A percentile compares a stretch with the other conserved stretches of the same genome.
Evolutionary conservation across 768 basidiomycete species (phyloP).

Genomic region (Pleurotus citrinopileatus): DNA sequence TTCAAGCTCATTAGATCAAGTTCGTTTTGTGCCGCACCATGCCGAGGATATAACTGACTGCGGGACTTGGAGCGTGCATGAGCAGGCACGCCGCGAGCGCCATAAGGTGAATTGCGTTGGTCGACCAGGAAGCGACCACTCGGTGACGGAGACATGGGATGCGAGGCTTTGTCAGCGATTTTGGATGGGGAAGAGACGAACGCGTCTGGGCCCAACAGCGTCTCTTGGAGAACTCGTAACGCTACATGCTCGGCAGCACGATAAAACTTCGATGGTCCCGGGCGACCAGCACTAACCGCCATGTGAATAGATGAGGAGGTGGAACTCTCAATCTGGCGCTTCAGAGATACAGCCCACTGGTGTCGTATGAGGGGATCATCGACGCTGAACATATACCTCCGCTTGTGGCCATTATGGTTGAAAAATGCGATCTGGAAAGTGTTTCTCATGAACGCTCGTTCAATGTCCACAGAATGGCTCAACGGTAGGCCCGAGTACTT

Average conservation of each 20-base stretch:
- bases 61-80: conserved; percentile 69
- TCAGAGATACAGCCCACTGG: conserved; percentile 69
- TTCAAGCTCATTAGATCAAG: conserved; percentile 31
- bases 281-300: conserved; percentile 20
- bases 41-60: conserved; percentile 63
- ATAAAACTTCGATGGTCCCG: conserved; percentile 45
- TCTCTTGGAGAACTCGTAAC: conserved; percentile 83
- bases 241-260: conserved; percentile 73
- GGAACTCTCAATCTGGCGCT: conserved; percentile 59
- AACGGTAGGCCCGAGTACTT: conserved; percentile 80
- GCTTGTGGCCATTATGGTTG: conserved; percentile 61
- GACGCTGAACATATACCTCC: conserved; percentile 95
- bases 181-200: conserved; percentile 12
- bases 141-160: conserved; percentile 12
- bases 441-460: conserved; percentile 94
- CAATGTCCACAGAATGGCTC: conserved; percentile 74
- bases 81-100: conserved; percentile 18
- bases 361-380: conserved; percentile 74
- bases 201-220: conserved; percentile 49
- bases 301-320: conserved; percentile 29
- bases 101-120: conserved; percentile 12
- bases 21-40: conserved; percentile 64
- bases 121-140: conserved; percentile 18
- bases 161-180: conserved; percentile 8
- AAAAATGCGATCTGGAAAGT: conserved; percentile 92